Percentiles rank a stretch among this genome's conserved stretches.
Conservation (phyloP, 352 stramenopile genomes). For the Globisporangium heterothallicum region DNA sequence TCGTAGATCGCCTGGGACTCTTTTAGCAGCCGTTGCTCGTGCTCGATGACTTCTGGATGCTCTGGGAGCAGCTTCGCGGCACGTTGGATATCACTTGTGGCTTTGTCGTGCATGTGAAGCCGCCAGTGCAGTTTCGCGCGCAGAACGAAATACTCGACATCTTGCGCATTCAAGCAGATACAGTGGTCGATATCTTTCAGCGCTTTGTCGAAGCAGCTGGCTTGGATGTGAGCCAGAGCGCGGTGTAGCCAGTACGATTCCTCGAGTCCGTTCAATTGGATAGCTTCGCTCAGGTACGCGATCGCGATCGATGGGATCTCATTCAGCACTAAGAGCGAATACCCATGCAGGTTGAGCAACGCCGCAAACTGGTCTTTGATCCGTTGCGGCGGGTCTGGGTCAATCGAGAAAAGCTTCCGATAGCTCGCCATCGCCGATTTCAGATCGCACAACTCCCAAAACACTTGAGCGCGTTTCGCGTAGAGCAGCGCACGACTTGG, state of each 20-base stretch:
- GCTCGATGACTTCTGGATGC: constrained; percentile 67
- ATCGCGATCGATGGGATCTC: constrained; percentile 54
- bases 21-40: constrained; percentile 57
- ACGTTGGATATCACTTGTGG: constrained; percentile 54
- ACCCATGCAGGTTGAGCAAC: constrained; percentile 67
- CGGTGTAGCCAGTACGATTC: constrained; percentile 77
- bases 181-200: constrained; percentile 78
- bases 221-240: constrained; percentile 60
- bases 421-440: constrained; percentile 79
- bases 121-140: constrained; percentile 77
- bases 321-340: constrained; percentile 52
- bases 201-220: constrained; percentile 59
- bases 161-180: constrained; percentile 61
- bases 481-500: constrained; percentile 47
- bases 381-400: constrained; percentile 48
- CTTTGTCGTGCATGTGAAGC: constrained; percentile 72
- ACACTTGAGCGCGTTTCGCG: constrained; percentile 65
- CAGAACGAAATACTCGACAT: constrained; percentile 83
- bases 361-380: constrained; percentile 73
- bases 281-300: constrained; percentile 68
- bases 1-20: constrained; percentile 75
- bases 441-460: constrained; percentile 67
- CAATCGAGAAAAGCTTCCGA: constrained; percentile 63
- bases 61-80: constrained; percentile 48
- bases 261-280: constrained; percentile 62